Evolutionary conservation across 176 grass and related monocot genomes (phyloP), one percentile per base, ranked within the genome.

Genomic region (Oryza punctata): DNA sequence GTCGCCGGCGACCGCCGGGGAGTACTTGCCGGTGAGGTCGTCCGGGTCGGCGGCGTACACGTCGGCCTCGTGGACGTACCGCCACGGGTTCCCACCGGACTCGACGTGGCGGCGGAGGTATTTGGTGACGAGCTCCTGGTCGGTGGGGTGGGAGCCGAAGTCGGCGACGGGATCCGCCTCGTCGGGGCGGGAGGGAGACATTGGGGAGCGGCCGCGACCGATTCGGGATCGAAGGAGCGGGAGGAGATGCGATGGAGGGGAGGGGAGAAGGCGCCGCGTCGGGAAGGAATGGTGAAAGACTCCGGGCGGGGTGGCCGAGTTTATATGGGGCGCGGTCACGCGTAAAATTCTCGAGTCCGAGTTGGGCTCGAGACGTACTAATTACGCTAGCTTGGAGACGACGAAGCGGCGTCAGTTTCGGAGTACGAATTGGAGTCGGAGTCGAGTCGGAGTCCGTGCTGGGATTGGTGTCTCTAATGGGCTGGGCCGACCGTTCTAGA

Each of bases 31-130:
- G 18, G 74, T 67, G 38, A 90, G 88, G 37, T 24, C 47, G 6
- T 52, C 27, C 14, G 88, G 88, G 28, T 73, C 85, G 38, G 59
- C 79, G 79, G 84, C 47, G 84, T 90, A 90, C n/a, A 90, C 88
- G 21, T 90, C 79, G 68, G 75, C 73, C 14, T 69, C 63, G 79
- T 90, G 88, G 84, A 90, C 68, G 84, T 83, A 90, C 16, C 24
- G 6, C 40, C 86, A 32, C 4, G 44, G 10, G 10, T 63, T 61
- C 21, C 63, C 5, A 46, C 79, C 75, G 8, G 74, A 69, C 37
- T 11, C 68, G 67, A 83, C 63, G 67, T 74, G 72, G 38, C 84
- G 61, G 46, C 76, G 76, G 74, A 86, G 88, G 84, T 83, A 87
- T 0, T 40, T 27, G 59, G 30, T 38, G 68, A 90, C 70, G 68